A percentile compares a stretch with the other conserved stretches of the same genome.
Conservation (phyloP, 2,329 filamentous ascomycete species). For the Penicillium occitanis region DNA sequence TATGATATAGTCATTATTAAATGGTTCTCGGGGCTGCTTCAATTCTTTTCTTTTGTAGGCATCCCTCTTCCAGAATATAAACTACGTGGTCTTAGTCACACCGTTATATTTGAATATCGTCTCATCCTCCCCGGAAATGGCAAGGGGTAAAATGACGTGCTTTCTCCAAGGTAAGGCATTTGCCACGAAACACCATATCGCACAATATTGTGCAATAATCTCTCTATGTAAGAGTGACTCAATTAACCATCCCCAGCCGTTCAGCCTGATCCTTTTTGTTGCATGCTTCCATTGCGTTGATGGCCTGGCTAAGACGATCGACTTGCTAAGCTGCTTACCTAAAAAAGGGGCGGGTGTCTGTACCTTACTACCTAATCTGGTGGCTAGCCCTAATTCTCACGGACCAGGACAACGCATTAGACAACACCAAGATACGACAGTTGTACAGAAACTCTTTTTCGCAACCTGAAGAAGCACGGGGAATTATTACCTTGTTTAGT, state of each 20-base stretch:
- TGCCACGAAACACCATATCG: slow-evolving; percentile 9
- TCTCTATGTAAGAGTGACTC: background rate
- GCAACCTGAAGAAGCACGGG: background rate
- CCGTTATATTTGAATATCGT: background rate
- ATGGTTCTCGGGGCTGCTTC: too few relatives aligned
- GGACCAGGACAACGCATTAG: background rate
- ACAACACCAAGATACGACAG: background rate
- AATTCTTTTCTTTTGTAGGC: background rate
- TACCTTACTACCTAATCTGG: background rate
- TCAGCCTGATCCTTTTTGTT: background rate
- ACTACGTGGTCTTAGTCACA: background rate
- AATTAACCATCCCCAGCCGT: background rate
- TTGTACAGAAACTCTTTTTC: background rate
- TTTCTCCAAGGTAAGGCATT: background rate
- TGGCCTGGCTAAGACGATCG: background rate
- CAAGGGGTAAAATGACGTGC: slow-evolving; percentile 18
- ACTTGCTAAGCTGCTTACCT: background rate
- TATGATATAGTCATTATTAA: slow-evolving; percentile 2
- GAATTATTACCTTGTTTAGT: background rate
- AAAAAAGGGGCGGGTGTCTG: background rate
- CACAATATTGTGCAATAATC: slow-evolving; percentile 4
- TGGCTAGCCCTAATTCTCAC: background rate
- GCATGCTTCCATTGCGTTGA: background rate
- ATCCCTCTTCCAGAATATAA: background rate
- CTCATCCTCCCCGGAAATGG: background rate